These are phyloP conservation scores for Staphylotrichum tortipilum DNA, from an alignment of 495 filamentous ascomycete species.

Conservation along the genomic window DNA sequence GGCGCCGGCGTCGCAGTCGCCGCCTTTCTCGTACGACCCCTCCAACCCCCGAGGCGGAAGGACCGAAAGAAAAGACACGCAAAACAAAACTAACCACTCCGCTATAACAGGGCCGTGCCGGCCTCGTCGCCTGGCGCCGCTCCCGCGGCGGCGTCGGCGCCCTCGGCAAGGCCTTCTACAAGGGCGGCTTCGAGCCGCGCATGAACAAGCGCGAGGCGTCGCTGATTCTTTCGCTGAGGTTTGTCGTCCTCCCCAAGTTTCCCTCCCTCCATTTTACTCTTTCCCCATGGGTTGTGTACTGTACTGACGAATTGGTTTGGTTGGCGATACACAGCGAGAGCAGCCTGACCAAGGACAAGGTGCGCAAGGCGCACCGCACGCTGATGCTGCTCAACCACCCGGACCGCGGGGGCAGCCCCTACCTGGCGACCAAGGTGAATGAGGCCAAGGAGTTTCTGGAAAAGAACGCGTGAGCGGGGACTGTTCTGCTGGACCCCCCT, in stretches of 20 bases:
- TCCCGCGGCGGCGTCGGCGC: conserved; percentile 67
- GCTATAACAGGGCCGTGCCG: conserved; percentile 70
- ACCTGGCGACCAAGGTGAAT: conserved; percentile 94
- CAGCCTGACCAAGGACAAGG: conserved; percentile 75
- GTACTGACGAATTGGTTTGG: too few relatives aligned
- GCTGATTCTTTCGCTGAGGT: conserved; percentile 87
- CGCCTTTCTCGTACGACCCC: conserved; percentile 60
- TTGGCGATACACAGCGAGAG: conserved; percentile 61
- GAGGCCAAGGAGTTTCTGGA: conserved; percentile 96
- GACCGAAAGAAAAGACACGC: too few relatives aligned
- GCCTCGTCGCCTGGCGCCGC: conserved; percentile 75
- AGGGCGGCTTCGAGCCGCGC: conserved; percentile 88
- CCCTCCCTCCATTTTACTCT: too few relatives aligned
- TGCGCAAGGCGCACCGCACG: conserved; percentile 91
- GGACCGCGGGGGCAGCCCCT: conserved; percentile 93
- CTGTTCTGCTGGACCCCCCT: too few relatives aligned
- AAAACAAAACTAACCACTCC: neutral
- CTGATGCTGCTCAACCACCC: conserved; percentile 98
- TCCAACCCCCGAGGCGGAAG: too few relatives aligned
- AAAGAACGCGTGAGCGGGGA: conserved; percentile 42
- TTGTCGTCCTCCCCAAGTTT: too few relatives aligned
- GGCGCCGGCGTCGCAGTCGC: conserved; percentile 69
- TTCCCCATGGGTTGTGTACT: neutral
- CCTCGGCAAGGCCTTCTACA: conserved; percentile 89
- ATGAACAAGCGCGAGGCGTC: conserved; percentile 90